Evolutionary conservation across 2,329 filamentous ascomycete genomes (phyloP), one percentile per base, ranked within the genome.

Genomic region (Cladosporium sp.): DNA sequence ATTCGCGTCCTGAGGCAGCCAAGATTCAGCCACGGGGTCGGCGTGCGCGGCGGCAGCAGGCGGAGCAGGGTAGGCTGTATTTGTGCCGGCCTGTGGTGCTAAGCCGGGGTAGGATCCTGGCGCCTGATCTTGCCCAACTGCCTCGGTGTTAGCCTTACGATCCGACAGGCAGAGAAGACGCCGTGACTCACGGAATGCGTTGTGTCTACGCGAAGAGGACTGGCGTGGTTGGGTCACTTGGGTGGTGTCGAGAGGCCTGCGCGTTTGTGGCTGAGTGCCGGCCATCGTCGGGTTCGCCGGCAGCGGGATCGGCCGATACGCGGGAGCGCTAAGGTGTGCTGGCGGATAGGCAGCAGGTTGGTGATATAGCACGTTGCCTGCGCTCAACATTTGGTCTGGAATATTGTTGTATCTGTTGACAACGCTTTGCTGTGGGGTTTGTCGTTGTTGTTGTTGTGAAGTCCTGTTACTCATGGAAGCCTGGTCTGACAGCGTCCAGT

Each of bases 1-100:
- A 58, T 53, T 65, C 44, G 63, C 29, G 23, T 60, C 61, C 61
- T 63, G 49, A 63, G 61, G 61, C 61, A 63, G 61, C 61, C 61
- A 56, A 63, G 61, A 31, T 62, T 49, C 49, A 55, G 60, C 60
- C 60, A 53, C 60, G 12, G 59, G 31, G 28, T 57, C 52, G 59
- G 31, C 50, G 50, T 64, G 52, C 50, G 62, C 29, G 26, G 53
- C 56, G 16, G 40, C 29, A 23, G 53, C 16, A 11, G 52, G 33
- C 18, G 55, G 37, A 28, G 44, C n/a, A 59, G 63, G 14, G 63
- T 59, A 65, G 21, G 63, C 33, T 49, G 44, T 64, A 64, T 64
- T 58, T 64, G 62, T 18, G 55, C 26, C 52, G 61, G 11, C 16
- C 6, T n/a, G 40, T 6, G 21, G 33, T 16, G n/a, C 53, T 64